A percentile compares a stretch with the other conserved stretches of the same genome.
These are phyloP conservation scores for Linderniella brevidens DNA, from an alignment of 257 asterid species.

Conservation along the genomic window DNA sequence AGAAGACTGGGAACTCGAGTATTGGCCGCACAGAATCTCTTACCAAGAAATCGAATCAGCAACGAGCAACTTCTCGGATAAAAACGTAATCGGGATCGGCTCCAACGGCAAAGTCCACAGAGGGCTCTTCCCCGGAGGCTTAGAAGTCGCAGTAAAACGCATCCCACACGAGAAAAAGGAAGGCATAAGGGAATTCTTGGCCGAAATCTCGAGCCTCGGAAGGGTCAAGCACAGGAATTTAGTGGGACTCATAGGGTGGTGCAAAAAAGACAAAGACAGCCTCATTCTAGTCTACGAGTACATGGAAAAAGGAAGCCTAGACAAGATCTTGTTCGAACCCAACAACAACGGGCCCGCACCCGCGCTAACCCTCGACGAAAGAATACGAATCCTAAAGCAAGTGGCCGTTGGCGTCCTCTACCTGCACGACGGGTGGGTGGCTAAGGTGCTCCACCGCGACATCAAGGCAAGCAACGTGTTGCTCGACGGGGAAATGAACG, in stretches of 20 bases:
- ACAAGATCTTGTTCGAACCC: conserved; percentile 24
- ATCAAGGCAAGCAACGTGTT: conserved; percentile 61
- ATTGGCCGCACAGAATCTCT: conserved; percentile 26
- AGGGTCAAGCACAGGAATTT: conserved; percentile 33
- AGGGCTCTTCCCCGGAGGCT: conserved; percentile 20
- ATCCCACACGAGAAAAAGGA: conserved; percentile 21
- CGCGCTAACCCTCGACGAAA: conserved; percentile 39
- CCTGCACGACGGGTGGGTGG: conserved; percentile 78
- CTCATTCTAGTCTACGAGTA: conserved; percentile 32
- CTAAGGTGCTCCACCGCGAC: conserved; percentile 66
- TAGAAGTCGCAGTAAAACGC: conserved; percentile 23
- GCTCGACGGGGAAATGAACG: conserved; percentile 45
- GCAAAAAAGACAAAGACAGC: conserved; percentile 21
- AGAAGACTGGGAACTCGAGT: conserved; percentile 40
- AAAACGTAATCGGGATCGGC: conserved; percentile 30
- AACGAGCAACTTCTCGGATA: conserved; percentile 22
- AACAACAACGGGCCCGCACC: conserved; percentile 1
- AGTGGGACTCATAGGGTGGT: conserved; percentile 35
- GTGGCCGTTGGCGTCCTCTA: conserved; percentile 51
- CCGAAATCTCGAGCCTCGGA: conserved; percentile 34
- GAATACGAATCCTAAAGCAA: conserved; percentile 48
- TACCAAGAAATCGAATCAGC: conserved; percentile 22
- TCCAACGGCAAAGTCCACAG: conserved; percentile 33
- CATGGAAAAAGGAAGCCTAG: conserved; percentile 37
- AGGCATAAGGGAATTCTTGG: conserved; percentile 23